These are phyloP conservation scores for Phalaenopsis aphrodite DNA, from an alignment of 106 monocot genomes.

Conservation along the genomic window DNA sequence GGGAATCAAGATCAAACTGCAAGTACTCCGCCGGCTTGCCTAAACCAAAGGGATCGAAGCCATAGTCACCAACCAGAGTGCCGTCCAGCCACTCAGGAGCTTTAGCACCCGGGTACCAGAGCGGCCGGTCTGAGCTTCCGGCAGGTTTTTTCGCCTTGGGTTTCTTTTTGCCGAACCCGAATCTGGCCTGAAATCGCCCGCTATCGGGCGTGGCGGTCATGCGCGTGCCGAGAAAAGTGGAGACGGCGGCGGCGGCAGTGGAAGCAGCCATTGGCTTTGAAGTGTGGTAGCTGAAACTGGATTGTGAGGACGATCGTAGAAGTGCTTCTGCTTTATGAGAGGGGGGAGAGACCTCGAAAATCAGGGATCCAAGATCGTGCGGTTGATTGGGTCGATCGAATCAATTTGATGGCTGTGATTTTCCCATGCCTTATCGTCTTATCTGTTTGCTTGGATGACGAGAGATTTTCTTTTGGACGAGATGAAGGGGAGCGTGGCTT, in stretches of 20 bases:
- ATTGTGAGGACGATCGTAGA: not conserved
- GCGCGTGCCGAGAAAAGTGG: constrained; percentile 40
- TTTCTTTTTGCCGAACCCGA: constrained; percentile 67
- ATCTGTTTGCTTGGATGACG: constrained; percentile 4
- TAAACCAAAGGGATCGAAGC: constrained; percentile 90
- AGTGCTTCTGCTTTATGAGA: not conserved
- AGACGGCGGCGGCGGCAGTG: constrained; percentile 37
- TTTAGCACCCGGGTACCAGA: constrained; percentile 86
- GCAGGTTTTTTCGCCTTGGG: constrained; percentile 36
- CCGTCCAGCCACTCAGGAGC: constrained; percentile 89
- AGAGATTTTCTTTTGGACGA: not conserved
- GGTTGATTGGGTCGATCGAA: not conserved
- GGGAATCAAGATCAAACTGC: constrained; percentile 80
- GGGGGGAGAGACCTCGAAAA: not conserved
- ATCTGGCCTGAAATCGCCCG: constrained; percentile 54
- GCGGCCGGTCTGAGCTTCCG: constrained; percentile 52
- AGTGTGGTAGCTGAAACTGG: not conserved
- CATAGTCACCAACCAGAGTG: constrained; percentile 74
- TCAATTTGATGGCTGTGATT: constrained; percentile 17
- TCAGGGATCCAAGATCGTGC: not conserved
- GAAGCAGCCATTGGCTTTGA: constrained; percentile 28
- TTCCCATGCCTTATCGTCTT: constrained; percentile 21
- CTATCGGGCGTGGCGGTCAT: not conserved
- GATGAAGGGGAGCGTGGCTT: not conserved
- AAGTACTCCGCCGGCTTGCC: constrained; percentile 97